Evolutionary conservation across 495 filamentous ascomycete genomes (phyloP).

Genomic region (Neurospora tetrasperma): DNA sequence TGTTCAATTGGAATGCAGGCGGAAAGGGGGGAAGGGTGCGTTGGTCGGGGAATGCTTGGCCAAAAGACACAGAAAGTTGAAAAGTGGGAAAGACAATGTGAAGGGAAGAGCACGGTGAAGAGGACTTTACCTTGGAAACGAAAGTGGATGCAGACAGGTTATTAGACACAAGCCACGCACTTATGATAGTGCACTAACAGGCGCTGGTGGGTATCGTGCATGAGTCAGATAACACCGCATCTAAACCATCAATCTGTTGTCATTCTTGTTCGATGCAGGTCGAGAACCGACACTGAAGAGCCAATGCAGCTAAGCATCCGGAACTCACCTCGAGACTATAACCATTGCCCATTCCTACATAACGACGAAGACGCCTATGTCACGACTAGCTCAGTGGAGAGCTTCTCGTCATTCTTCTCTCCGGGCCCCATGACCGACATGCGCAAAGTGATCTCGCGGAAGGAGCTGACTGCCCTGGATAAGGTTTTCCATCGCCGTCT

Average conservation of each 20-base stretch:
- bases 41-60: neutral
- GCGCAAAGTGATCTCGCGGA: neutral
- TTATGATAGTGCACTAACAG: neutral
- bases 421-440: neutral
- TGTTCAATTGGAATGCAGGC: neutral
- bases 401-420: neutral
- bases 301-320: neutral
- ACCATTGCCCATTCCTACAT: neutral
- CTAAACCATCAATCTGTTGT: neutral
- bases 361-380: neutral
- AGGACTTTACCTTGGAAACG: neutral
- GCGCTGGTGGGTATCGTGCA: rapidly evolving
- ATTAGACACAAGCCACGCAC: neutral
- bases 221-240: neutral
- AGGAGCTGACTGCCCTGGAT: neutral
- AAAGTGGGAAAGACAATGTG: neutral
- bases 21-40: neutral
- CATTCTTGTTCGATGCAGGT: neutral
- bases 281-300: neutral
- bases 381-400: neutral
- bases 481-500: neutral
- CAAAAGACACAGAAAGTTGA: neutral
- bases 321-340: neutral
- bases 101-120: neutral
- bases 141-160: neutral